Evolutionary conservation across 169 alveolate species (phyloP).

Genomic region (Eimeria zaria): DNA sequence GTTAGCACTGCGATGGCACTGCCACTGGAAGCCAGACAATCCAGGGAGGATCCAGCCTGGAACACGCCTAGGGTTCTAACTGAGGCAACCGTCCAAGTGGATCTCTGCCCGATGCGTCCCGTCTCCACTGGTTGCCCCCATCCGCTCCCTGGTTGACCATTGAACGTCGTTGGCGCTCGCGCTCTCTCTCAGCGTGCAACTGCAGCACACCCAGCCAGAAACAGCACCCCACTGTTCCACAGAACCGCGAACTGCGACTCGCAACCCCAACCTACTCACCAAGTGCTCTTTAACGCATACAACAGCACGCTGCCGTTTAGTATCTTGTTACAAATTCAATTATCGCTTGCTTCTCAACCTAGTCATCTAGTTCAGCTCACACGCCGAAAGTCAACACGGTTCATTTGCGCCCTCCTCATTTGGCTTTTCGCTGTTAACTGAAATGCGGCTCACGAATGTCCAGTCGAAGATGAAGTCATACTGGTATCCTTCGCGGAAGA

Average conservation of each 20-base stretch:
- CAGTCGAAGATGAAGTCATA: slow-evolving; percentile 98
- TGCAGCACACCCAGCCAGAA: background rate
- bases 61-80: slow-evolving; percentile 45
- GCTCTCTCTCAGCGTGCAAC: slow-evolving; percentile 76
- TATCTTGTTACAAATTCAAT: background rate
- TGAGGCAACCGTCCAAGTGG: slow-evolving; percentile 76
- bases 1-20: slow-evolving; percentile 80
- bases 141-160: slow-evolving; percentile 74
- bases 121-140: slow-evolving; percentile 69
- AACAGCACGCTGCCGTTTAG: slow-evolving; percentile 7
- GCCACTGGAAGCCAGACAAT: slow-evolving; percentile 66
- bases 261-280: background rate
- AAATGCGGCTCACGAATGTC: slow-evolving; percentile 90
- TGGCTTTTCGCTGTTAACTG: slow-evolving; percentile 40
- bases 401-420: slow-evolving; percentile 46
- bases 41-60: slow-evolving; percentile 11
- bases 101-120: slow-evolving; percentile 75
- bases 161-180: slow-evolving; percentile 66
- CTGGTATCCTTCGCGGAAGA: slow-evolving; percentile 96
- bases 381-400: slow-evolving; percentile 32
- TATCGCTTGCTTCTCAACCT: slow-evolving; percentile 34
- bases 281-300: background rate
- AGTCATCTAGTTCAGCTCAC: slow-evolving; percentile 43
- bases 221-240: background rate
- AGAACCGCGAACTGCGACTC: background rate